Evolutionary conservation across 257 asterid genomes (phyloP).

Genomic region (Solanum okadae): DNA sequence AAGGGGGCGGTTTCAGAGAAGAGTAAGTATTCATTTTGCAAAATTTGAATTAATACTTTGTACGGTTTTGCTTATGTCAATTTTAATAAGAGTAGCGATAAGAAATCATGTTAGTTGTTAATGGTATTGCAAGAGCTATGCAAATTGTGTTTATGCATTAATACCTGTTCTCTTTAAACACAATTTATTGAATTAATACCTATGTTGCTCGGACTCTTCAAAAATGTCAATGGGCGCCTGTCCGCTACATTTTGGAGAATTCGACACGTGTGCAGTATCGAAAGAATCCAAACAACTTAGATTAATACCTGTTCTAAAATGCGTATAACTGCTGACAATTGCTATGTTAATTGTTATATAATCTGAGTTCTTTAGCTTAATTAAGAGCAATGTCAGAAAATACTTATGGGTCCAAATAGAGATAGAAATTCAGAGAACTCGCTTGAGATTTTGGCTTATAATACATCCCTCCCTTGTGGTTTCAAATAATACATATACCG

Average conservation of each 20-base stretch:
- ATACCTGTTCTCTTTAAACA: neutral
- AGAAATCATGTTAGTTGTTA: neutral
- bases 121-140: neutral
- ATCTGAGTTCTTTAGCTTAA: neutral
- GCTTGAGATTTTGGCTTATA: neutral
- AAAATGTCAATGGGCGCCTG: neutral
- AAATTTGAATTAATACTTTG: neutral
- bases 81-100: neutral
- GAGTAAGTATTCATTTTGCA: conserved; percentile 11
- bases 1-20: conserved; percentile 1
- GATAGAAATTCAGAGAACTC: neutral
- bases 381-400: neutral
- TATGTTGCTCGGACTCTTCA: neutral
- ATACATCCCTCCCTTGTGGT: neutral
- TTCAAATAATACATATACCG: neutral
- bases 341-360: neutral
- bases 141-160: neutral
- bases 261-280: neutral
- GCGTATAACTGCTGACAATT: neutral
- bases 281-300: neutral
- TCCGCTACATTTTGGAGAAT: neutral
- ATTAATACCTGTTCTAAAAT: neutral
- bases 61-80: neutral
- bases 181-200: neutral
- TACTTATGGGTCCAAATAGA: neutral